Percentiles rank a stretch among this genome's conserved stretches.
Conservation (phyloP, 305 asterid species). For the Rubia peregrina region DNA sequence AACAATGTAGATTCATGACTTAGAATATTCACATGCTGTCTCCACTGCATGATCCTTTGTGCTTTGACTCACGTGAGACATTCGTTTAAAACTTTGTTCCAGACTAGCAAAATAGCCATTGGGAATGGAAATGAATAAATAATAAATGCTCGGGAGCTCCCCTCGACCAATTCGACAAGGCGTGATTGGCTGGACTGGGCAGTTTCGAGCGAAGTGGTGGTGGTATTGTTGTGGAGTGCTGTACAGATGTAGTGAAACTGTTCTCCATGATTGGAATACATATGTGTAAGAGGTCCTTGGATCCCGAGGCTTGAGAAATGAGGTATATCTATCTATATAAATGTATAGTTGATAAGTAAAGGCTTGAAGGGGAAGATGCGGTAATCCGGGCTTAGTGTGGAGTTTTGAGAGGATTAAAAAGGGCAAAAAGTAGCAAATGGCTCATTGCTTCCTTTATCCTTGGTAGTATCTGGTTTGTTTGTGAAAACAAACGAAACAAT, state of each 20-base stretch:
- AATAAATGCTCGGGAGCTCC: constrained; percentile 1
- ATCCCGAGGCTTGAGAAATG: not conserved
- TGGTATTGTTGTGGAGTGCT: not conserved
- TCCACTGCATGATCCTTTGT: not conserved
- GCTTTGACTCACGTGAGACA: constrained; percentile 6
- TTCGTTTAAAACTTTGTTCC: constrained; percentile 2
- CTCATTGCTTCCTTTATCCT: constrained; percentile 21
- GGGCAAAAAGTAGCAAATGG: constrained; percentile 34
- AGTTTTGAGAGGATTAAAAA: constrained; percentile 14
- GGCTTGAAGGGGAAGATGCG: constrained; percentile 10
- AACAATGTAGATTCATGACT: not conserved
- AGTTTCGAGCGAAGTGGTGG: constrained; percentile 3
- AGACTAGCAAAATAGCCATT: constrained; percentile 4
- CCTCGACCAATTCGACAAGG: not conserved
- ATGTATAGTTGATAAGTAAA: not conserved
- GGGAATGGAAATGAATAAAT: constrained; percentile 6
- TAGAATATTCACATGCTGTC: not conserved
- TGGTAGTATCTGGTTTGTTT: not conserved
- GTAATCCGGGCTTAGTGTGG: constrained; percentile 34
- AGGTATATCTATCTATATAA: not conserved
- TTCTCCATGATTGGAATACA: not conserved
- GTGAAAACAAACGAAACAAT: not conserved
- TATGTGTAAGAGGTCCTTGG: not conserved
- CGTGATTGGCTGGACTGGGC: constrained; percentile 4
- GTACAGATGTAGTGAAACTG: constrained; percentile 10